phyloP scores from a whole-genome alignment of 2,329 filamentous ascomycete genomes.

The Orbilia ellipsospora region DNA sequence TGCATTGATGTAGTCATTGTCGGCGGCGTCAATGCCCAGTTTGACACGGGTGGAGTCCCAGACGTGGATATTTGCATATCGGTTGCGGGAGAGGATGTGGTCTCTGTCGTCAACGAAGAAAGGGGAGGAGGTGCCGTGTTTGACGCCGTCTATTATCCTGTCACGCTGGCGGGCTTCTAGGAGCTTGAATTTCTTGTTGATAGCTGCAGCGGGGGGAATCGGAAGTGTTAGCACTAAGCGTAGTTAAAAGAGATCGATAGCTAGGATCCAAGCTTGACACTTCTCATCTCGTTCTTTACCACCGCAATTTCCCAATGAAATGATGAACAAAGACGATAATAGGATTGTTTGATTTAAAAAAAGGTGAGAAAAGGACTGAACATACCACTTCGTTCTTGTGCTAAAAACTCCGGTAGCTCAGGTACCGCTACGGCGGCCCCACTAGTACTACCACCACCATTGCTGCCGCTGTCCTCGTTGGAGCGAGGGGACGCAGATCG shows the following conservation, averaged over 20 bases:
- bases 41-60: constrained; percentile 88
- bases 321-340: neutral
- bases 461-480: constrained; percentile 14
- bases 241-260: too few relatives aligned
- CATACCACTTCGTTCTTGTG: constrained; percentile 42
- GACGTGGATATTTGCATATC: constrained; percentile 89
- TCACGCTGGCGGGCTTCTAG: constrained; percentile 48
- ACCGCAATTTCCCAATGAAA: neutral
- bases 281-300: too few relatives aligned
- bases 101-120: constrained; percentile 56
- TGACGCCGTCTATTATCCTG: constrained; percentile 26
- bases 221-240: neutral
- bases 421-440: constrained; percentile 19
- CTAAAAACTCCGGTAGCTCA: constrained; percentile 39
- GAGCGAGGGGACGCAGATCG: constrained; percentile 30
- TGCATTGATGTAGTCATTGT: constrained; percentile 84
- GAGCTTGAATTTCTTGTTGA: constrained; percentile 45
- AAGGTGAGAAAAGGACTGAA: neutral
- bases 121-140: constrained; percentile 25
- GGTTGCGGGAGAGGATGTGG: constrained; percentile 65
- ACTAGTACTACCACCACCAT: constrained; percentile 8
- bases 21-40: constrained; percentile 78
- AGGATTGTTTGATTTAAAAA: neutral
- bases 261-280: too few relatives aligned
- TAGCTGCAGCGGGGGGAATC: neutral